These are phyloP conservation scores for Vitis cinerea DNA, from an alignment of 164 flowering plant genomes.

Conservation along the genomic window DNA sequence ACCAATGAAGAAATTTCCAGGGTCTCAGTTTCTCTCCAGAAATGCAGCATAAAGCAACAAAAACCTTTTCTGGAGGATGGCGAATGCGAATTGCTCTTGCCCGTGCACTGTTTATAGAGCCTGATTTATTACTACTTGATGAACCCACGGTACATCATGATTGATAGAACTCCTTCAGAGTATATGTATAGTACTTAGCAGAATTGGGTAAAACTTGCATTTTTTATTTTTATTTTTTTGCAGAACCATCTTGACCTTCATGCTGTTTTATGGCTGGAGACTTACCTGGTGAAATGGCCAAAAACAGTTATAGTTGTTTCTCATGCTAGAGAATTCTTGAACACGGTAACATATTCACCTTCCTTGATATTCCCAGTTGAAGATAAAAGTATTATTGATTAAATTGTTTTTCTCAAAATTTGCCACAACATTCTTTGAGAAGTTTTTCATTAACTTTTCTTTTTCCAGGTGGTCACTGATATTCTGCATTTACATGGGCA, in stretches of 20 bases:
- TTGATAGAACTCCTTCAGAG: no score
- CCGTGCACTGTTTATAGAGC: conserved; percentile 95
- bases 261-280: conserved; percentile 96
- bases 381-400: not conserved
- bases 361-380: not conserved
- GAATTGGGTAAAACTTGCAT: not conserved
- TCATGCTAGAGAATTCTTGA: conserved; percentile 98
- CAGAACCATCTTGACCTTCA: conserved; percentile 99
- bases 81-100: conserved; percentile 99
- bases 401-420: not conserved
- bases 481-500: conserved; percentile 88
- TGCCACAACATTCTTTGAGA: not conserved
- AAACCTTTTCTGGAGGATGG: conserved; percentile 98
- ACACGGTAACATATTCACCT: conserved; percentile 51
- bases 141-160: conserved; percentile 77
- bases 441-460: not conserved
- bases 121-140: conserved; percentile 92
- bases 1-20: conserved; percentile 36
- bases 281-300: conserved; percentile 91
- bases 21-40: conserved; percentile 97
- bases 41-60: conserved; percentile 85
- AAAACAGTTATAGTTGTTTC: conserved; percentile 98
- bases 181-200: no score
- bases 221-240: conserved; percentile 16
- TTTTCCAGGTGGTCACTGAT: conserved; percentile 91